Conservation (phyloP, 805 yeast genomes). For the Candida takata region DNA sequence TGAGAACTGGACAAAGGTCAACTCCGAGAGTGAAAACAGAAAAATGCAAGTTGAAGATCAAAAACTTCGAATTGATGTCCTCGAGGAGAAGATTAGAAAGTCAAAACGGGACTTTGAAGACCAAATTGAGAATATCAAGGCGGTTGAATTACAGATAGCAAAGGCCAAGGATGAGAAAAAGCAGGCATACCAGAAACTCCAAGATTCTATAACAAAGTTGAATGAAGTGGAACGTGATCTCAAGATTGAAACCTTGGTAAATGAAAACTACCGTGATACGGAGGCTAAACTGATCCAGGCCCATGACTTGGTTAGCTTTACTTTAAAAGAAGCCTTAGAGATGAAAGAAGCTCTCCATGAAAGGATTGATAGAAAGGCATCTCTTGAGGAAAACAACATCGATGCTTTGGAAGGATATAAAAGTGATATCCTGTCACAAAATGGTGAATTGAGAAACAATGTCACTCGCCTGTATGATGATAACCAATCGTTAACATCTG, state of each 20-base stretch:
- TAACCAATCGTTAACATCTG: slow-evolving; percentile 5
- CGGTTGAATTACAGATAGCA: slow-evolving; percentile 9
- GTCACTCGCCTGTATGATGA: slow-evolving; percentile 6
- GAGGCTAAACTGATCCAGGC: slow-evolving; percentile 15
- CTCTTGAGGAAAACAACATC: slow-evolving; percentile 13
- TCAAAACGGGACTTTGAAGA: slow-evolving; percentile 35
- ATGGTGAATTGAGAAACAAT: slow-evolving; percentile 1
- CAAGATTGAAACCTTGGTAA: slow-evolving; percentile 12
- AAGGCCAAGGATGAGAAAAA: slow-evolving; percentile 10
- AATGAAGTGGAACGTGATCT: slow-evolving; percentile 10
- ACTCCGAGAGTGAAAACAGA: slow-evolving; percentile 41
- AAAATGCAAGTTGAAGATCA: slow-evolving; percentile 44
- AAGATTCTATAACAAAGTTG: slow-evolving; percentile 3
- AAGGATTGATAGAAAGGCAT: slow-evolving; percentile 6
- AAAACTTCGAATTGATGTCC: slow-evolving; percentile 37
- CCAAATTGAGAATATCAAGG: slow-evolving; percentile 24
- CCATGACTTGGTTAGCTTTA: slow-evolving; percentile 8
- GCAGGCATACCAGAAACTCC: slow-evolving; percentile 6
- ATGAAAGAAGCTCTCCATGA: slow-evolving; percentile 7
- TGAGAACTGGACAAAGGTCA: slow-evolving; percentile 38
- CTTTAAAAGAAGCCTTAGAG: slow-evolving; percentile 17
- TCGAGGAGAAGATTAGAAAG: slow-evolving; percentile 40
- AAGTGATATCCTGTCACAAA: slow-evolving; percentile 1
- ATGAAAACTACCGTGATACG: slow-evolving; percentile 15
- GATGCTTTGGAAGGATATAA: slow-evolving; percentile 10